phyloP scores from a whole-genome alignment of 768 basidiomycete genomes.

The Lactarius sp. region DNA sequence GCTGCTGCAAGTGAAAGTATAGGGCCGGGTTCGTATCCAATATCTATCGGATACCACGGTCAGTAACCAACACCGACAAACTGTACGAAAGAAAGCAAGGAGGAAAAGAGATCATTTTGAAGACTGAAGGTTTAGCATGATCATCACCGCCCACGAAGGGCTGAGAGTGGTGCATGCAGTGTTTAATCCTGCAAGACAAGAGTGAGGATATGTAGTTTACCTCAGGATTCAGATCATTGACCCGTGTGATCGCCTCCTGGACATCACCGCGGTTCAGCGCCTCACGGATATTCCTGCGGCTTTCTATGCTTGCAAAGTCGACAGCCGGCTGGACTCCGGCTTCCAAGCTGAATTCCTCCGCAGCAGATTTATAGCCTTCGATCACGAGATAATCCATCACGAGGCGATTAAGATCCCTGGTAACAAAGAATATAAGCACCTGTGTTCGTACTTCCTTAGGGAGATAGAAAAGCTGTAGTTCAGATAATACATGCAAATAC shows the following conservation, averaged over 20 bases:
- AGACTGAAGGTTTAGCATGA: constrained; percentile 86
- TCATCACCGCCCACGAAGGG: constrained; percentile 79
- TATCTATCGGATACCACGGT: constrained; percentile 53
- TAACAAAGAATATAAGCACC: constrained; percentile 21
- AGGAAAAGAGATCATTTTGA: constrained; percentile 65
- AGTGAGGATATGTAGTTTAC: constrained; percentile 46
- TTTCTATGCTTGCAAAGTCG: constrained; percentile 90
- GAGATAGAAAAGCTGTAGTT: constrained; percentile 30
- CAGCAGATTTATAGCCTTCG: constrained; percentile 94
- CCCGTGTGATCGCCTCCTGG: constrained; percentile 89
- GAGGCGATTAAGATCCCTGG: constrained; percentile 87
- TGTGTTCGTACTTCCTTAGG: constrained; percentile 28
- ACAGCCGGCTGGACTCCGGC: constrained; percentile 71
- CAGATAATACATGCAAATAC: constrained; percentile 88
- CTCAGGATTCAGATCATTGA: constrained; percentile 96
- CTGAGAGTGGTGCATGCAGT: constrained; percentile 99
- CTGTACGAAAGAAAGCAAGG: constrained; percentile 1
- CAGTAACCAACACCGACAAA: constrained; percentile 13
- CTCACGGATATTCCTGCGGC: constrained; percentile 89
- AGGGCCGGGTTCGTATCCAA: constrained; percentile 91
- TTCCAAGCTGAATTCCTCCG: constrained; percentile 91
- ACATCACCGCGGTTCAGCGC: constrained; percentile 93
- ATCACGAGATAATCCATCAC: constrained; percentile 98
- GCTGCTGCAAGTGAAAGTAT: constrained; percentile 94
- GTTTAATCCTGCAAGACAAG: constrained; percentile 64